Percentiles rank a stretch among this genome's conserved stretches.
Evolutionary conservation across 495 filamentous ascomycete species (phyloP).

Genomic region (Darksidea phi): DNA sequence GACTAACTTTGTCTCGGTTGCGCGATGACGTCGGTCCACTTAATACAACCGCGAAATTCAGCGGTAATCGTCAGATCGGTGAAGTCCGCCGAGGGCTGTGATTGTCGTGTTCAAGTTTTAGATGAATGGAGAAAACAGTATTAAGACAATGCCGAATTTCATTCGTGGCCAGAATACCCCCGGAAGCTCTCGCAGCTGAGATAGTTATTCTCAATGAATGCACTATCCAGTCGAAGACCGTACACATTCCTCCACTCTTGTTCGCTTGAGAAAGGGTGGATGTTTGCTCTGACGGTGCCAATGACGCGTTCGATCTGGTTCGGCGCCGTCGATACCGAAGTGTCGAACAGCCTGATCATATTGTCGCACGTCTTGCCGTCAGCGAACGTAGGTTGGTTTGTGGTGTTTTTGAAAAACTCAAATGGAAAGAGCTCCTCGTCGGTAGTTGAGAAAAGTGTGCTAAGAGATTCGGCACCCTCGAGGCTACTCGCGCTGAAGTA

Average conservation of each 20-base stretch:
- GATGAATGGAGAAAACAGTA: background rate
- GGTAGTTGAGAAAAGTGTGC: constrained; percentile 14
- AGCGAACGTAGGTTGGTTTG: constrained; percentile 30
- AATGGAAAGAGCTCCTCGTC: constrained; percentile 15
- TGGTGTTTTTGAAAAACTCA: constrained; percentile 31
- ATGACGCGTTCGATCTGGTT: constrained; percentile 16
- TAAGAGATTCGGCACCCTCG: constrained; percentile 15
- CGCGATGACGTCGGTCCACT: too few relatives aligned
- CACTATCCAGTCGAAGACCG: constrained; percentile 24
- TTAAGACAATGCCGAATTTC: background rate
- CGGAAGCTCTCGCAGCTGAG: constrained; percentile 29
- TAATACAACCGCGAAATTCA: too few relatives aligned
- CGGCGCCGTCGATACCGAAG: constrained; percentile 15
- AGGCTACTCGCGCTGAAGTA: constrained; percentile 22
- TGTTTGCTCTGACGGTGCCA: constrained; percentile 12
- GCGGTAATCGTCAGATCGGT: too few relatives aligned
- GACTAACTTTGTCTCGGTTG: too few relatives aligned
- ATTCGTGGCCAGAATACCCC: constrained; percentile 17
- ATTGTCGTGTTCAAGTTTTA: background rate
- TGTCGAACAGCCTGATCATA: constrained; percentile 32
- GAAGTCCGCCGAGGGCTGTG: too few relatives aligned
- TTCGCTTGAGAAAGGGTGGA: constrained; percentile 17
- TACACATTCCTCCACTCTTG: constrained; percentile 25
- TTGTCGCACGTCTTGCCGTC: constrained; percentile 33
- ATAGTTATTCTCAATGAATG: constrained; percentile 34